A percentile compares a stretch with the other conserved stretches of the same genome.
phyloP scores from a whole-genome alignment of 2,329 filamentous ascomycete genomes.

The Diaporthe ilicicola region DNA sequence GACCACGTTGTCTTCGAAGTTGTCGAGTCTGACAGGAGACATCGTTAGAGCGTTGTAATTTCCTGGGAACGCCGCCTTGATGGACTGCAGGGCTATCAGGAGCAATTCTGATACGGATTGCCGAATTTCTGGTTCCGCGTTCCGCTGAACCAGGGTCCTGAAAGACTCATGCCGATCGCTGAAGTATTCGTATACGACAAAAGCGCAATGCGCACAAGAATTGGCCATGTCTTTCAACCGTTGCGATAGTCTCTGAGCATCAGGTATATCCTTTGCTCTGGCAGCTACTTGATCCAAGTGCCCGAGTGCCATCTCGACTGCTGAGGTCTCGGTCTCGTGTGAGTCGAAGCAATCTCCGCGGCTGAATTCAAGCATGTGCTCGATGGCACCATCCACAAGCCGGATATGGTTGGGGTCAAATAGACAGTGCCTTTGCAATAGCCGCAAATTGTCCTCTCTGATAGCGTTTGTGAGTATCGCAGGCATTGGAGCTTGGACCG shows the following conservation, averaged over 20 bases:
- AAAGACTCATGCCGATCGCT: conserved; percentile 62
- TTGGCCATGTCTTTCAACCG: conserved; percentile 57
- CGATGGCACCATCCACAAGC: conserved; percentile 72
- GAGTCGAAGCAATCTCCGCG: conserved; percentile 57
- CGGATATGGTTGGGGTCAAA: conserved; percentile 76
- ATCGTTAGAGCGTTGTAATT: conserved; percentile 50
- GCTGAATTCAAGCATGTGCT: conserved; percentile 60
- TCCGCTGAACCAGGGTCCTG: conserved; percentile 71
- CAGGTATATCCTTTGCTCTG: conserved; percentile 72
- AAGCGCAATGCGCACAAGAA: conserved; percentile 63
- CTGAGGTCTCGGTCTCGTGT: conserved; percentile 56
- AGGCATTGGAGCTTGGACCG: conserved; percentile 56
- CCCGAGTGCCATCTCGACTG: conserved; percentile 64
- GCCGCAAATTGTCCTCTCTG: conserved; percentile 73
- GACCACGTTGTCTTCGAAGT: conserved; percentile 48
- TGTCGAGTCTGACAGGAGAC: conserved; percentile 22
- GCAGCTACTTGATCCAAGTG: conserved; percentile 81
- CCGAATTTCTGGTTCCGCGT: conserved; percentile 65
- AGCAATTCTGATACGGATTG: conserved; percentile 60
- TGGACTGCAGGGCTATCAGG: conserved; percentile 57
- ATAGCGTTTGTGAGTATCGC: conserved; percentile 66
- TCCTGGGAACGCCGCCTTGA: conserved; percentile 58
- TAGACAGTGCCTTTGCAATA: conserved; percentile 80
- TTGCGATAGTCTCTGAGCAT: conserved; percentile 61
- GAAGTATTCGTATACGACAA: conserved; percentile 70